A percentile compares a stretch with the other conserved stretches of the same genome.
phyloP scores from a whole-genome alignment of 2,329 filamentous ascomycete genomes.

The Nemania diffusa region DNA sequence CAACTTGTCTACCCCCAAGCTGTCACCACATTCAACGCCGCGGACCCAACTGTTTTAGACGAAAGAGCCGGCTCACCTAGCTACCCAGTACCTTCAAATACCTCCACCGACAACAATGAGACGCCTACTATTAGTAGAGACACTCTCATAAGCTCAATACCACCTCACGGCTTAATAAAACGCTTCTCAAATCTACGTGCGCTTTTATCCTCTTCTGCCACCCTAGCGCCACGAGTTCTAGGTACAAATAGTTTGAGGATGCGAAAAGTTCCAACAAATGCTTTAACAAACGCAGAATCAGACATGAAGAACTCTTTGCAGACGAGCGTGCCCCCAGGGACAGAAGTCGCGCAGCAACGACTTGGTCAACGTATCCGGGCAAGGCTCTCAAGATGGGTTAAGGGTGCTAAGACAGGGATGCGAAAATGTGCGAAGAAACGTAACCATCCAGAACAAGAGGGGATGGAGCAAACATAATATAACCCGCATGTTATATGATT shows the following conservation, averaged over 20 bases:
- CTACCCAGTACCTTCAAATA: slow-evolving; percentile 24
- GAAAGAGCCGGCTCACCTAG: slow-evolving; percentile 8
- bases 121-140: slow-evolving; percentile 20
- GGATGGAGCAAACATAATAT: slow-evolving; percentile 22
- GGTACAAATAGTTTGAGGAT: slow-evolving; percentile 12
- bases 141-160: slow-evolving; percentile 24
- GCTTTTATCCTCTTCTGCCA: slow-evolving; percentile 36
- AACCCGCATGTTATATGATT: slow-evolving; percentile 25
- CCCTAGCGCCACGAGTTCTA: slow-evolving; percentile 3
- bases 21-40: slow-evolving; percentile 3
- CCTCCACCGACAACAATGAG: slow-evolving; percentile 20
- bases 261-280: slow-evolving; percentile 15
- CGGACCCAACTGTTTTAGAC: slow-evolving; percentile 6
- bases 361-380: slow-evolving; percentile 43
- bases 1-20: slow-evolving; percentile 19
- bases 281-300: slow-evolving; percentile 30
- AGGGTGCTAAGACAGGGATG: slow-evolving; percentile 42
- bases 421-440: slow-evolving; percentile 37
- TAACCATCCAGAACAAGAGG: slow-evolving; percentile 11
- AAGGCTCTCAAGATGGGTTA: slow-evolving; percentile 45
- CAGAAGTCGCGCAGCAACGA: slow-evolving; percentile 23
- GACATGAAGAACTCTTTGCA: slow-evolving; percentile 23
- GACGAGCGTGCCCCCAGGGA: slow-evolving; percentile 19
- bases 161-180: slow-evolving; percentile 41
- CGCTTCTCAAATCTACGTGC: slow-evolving; percentile 44